Base-by-base conservation (phyloP, 768 basidiomycete species). In the Serendipita sp. region DNA sequence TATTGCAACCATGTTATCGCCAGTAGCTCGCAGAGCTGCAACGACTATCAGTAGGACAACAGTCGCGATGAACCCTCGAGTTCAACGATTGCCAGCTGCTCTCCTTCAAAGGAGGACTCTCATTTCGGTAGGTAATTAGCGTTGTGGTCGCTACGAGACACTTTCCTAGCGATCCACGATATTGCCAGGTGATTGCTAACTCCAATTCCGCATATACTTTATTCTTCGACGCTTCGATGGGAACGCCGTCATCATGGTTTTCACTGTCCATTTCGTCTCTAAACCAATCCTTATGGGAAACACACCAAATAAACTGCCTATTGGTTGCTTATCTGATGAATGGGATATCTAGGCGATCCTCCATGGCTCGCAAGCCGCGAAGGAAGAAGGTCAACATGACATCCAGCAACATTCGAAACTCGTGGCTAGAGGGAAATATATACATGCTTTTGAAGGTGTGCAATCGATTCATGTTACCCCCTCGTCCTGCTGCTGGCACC, bases 291-390 rank as follows among this genome's bases (percentile, higher is more conserved):
- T 8, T 8, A 18, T n/a, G 48, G 63, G 32, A 24, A 47, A 34
- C 63, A 44, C 63, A 34, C 30, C 62, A 63, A 18, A 64, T 35
- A 30, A 18, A 60, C 37, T 32, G n/a, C 38, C 38, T 56, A 5
- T 7, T 41, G 41, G 41, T 41, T 41, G 41, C 41, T 41, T 41
- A 41, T 41, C 41, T 41, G 7, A 41, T 41, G 13, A 41, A 7
- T 41, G 41, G 32, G 45, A 41, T 30, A 53, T 62, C 13, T 66
- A 93, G 92, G 83, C 88, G 18, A 73, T 99, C 64, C 77, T 99
- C 65, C 93, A 98, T 74, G 96, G 96, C n/a, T 93, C 91, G 35
- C 85, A 85, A 53, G 86, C 92, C 71, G 94, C 94, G 51, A 88
- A 89, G 75, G 79, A 81, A 70, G 89, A 85, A 48, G 89, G 92